phyloP scores from a whole-genome alignment of 805 yeast genomes.

The Metschnikowia bowlesiae region DNA sequence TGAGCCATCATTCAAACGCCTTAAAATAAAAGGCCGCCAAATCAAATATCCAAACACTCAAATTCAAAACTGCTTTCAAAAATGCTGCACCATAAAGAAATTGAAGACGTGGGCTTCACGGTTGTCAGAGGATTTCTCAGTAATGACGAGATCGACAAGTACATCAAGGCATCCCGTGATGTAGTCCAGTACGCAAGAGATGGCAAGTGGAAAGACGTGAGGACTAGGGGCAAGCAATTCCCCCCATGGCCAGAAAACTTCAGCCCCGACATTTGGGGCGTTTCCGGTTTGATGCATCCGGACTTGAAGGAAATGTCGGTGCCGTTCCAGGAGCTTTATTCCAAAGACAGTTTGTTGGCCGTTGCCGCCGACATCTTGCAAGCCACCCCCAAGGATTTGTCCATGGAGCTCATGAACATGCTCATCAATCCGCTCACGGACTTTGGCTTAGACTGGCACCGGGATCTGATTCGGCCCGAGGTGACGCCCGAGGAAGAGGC shows the following conservation, averaged over 20 bases:
- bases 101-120: conserved; percentile 34
- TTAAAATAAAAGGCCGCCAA: no score
- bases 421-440: conserved; percentile 49
- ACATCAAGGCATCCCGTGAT: conserved; percentile 32
- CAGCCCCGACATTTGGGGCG: conserved; percentile 52
- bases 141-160: conserved; percentile 35
- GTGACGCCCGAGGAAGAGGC: conserved; percentile 44
- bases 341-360: conserved; percentile 34
- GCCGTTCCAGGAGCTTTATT: conserved; percentile 39
- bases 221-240: conserved; percentile 50
- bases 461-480: conserved; percentile 47
- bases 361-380: conserved; percentile 43
- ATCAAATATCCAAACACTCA: not conserved
- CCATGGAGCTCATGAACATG: conserved; percentile 51
- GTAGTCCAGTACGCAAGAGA: conserved; percentile 40
- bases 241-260: conserved; percentile 55
- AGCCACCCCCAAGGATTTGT: conserved; percentile 28
- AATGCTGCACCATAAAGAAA: conserved; percentile 29
- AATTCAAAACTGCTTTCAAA: not conserved
- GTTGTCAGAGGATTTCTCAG: conserved; percentile 38
- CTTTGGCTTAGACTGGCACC: conserved; percentile 52
- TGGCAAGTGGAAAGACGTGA: conserved; percentile 47
- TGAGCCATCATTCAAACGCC: no score
- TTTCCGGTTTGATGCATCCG: conserved; percentile 46
- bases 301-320: conserved; percentile 32